phyloP scores from a whole-genome alignment of 2,329 filamentous ascomycete genomes.

The Lecanicillium sp. region DNA sequence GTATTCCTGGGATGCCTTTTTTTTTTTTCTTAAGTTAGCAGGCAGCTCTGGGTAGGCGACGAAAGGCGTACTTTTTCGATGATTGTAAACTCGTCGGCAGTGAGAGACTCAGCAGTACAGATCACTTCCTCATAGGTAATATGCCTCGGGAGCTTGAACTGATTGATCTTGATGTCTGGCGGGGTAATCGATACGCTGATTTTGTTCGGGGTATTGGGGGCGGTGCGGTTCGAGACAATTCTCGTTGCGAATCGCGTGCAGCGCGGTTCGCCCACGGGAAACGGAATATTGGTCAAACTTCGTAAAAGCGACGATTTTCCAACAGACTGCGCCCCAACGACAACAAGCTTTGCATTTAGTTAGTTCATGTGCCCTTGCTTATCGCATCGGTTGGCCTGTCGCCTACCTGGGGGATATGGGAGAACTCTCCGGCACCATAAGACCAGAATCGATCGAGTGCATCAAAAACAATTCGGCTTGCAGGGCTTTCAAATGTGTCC shows the following conservation, averaged over 20 bases:
- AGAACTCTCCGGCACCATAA: too few species aligned
- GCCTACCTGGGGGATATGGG: too few species aligned
- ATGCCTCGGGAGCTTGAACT: conserved; percentile 18
- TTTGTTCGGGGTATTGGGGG: conserved; percentile 21
- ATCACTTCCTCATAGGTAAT: conserved; percentile 18
- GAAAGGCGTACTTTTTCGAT: conserved; percentile 24
- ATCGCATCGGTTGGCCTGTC: too few species aligned
- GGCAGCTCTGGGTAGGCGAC: fast-evolving
- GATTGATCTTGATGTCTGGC: conserved; percentile 20
- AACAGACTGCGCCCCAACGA: conserved; percentile 31
- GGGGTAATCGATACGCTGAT: conserved; percentile 27
- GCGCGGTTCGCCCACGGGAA: conserved; percentile 25
- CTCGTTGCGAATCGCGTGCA: conserved; percentile 34
- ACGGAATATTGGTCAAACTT: conserved; percentile 32
- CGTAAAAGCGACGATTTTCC: conserved; percentile 34
- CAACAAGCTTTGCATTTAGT: conserved; percentile 25
- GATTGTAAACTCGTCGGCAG: conserved; percentile 24
- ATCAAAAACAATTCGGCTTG: too few species aligned
- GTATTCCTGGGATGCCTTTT: conserved; percentile 23
- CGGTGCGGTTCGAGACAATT: conserved; percentile 30
- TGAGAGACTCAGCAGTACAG: conserved; percentile 20
- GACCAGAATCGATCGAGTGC: too few species aligned
- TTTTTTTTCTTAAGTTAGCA: background rate
- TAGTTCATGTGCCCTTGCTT: background rate
- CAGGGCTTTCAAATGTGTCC: too few species aligned